Evolutionary conservation across 2,329 filamentous ascomycete species (phyloP).

Genomic region (Neobulgaria alba): DNA sequence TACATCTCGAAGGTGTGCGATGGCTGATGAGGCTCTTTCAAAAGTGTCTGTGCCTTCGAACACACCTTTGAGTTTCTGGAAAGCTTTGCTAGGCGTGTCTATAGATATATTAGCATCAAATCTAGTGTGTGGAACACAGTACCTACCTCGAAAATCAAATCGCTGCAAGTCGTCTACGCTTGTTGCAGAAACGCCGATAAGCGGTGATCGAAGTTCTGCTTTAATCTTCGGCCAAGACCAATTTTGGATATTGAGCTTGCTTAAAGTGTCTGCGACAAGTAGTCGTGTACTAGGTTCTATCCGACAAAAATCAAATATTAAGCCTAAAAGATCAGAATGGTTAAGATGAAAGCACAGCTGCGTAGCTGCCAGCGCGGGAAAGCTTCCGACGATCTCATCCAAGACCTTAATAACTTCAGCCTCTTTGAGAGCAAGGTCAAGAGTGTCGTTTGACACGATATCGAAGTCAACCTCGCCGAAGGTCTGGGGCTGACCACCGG

Average conservation of each 20-base stretch:
- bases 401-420: slow-evolving; percentile 90
- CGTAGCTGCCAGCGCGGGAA: slow-evolving; percentile 62
- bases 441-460: slow-evolving; percentile 73
- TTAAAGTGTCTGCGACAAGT: slow-evolving; percentile 72
- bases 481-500: slow-evolving; percentile 72
- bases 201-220: slow-evolving; percentile 69
- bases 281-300: slow-evolving; percentile 61
- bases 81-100: slow-evolving; percentile 49
- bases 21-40: slow-evolving; percentile 65
- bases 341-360: slow-evolving; percentile 87
- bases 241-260: slow-evolving; percentile 75
- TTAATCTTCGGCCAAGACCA: slow-evolving; percentile 78
- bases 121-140: no score
- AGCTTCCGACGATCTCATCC: slow-evolving; percentile 77
- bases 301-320: slow-evolving; percentile 85
- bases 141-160: slow-evolving; percentile 78
- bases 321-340: slow-evolving; percentile 75
- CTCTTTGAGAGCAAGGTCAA: slow-evolving; percentile 82
- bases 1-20: slow-evolving; percentile 74
- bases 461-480: slow-evolving; percentile 94
- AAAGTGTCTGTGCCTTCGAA: slow-evolving; percentile 58
- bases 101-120: slow-evolving; percentile 8
- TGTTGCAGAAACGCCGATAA: slow-evolving; percentile 76
- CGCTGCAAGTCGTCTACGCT: slow-evolving; percentile 82
- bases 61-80: slow-evolving; percentile 48